phyloP scores from a whole-genome alignment of 345 rosid species.

The Lepidium didymum region DNA sequence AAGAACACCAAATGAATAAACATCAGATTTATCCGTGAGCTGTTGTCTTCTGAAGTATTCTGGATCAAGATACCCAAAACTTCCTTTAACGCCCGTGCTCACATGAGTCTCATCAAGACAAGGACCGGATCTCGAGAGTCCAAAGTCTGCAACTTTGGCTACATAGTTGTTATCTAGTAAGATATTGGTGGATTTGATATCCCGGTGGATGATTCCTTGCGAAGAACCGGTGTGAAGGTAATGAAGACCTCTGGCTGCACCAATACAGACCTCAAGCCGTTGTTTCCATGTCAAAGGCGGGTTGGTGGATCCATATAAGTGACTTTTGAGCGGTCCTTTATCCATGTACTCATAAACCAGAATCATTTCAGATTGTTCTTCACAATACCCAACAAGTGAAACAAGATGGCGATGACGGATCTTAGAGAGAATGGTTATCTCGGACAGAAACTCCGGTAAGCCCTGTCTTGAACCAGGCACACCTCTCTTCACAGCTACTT shows the following conservation, averaged over 20 bases:
- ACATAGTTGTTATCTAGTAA: slow-evolving; percentile 53
- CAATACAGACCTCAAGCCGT: slow-evolving; percentile 83
- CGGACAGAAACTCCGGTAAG: slow-evolving; percentile 88
- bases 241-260: slow-evolving; percentile 91
- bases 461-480: slow-evolving; percentile 94
- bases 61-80: slow-evolving; percentile 95
- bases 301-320: slow-evolving; percentile 57
- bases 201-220: slow-evolving; percentile 93
- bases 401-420: slow-evolving; percentile 94
- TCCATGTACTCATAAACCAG: slow-evolving; percentile 95
- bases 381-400: slow-evolving; percentile 85
- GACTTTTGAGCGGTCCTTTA: slow-evolving; percentile 78
- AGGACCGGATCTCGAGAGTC: slow-evolving; percentile 93
- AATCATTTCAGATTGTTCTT: slow-evolving; percentile 93
- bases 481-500: slow-evolving; percentile 88
- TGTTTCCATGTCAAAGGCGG: slow-evolving; percentile 85
- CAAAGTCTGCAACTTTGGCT: slow-evolving; percentile 96
- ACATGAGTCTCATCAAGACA: slow-evolving; percentile 90
- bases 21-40: slow-evolving; percentile 92
- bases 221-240: slow-evolving; percentile 94
- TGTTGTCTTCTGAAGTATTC: slow-evolving; percentile 95
- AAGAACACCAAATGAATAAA: slow-evolving; percentile 89
- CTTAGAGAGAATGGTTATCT: slow-evolving; percentile 69
- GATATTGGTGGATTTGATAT: slow-evolving; percentile 90
- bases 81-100: slow-evolving; percentile 94